A percentile compares a stretch with the other conserved stretches of the same genome.
These are phyloP conservation scores for Acer campestre DNA, from an alignment of 345 rosid species.

Conservation along the genomic window DNA sequence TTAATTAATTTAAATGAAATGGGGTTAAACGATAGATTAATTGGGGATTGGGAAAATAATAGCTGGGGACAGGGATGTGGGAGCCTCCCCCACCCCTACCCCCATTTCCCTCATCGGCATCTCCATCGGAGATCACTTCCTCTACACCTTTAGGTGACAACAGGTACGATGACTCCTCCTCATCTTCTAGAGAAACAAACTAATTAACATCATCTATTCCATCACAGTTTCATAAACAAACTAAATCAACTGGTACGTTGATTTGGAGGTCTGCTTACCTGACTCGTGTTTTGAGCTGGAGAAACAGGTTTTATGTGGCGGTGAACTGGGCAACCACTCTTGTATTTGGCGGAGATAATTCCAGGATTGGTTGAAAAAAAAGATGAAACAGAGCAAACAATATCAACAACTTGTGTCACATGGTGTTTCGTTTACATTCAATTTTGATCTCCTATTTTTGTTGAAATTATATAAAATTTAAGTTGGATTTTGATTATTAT, in stretches of 20 bases:
- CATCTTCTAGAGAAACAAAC: no score
- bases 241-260: conserved; percentile 17
- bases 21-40: no score
- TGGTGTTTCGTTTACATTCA: not conserved
- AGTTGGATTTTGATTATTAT: not conserved
- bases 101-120: no score
- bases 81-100: no score
- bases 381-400: not conserved
- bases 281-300: conserved; percentile 73
- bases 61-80: no score
- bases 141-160: no score
- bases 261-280: conserved; percentile 76
- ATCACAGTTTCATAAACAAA: no score
- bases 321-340: conserved; percentile 78
- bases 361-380: conserved; percentile 46
- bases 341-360: conserved; percentile 72
- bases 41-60: no score
- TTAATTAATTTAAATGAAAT: no score
- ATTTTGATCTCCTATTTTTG: not conserved
- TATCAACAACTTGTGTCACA: not conserved
- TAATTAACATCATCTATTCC: no score
- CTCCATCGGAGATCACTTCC: no score
- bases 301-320: conserved; percentile 70
- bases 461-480: not conserved
- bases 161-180: no score